Percentiles rank a stretch among this genome's conserved stretches.
Conservation (phyloP, 2,329 filamentous ascomycete species). For the Lachnellula willkommii region DNA sequence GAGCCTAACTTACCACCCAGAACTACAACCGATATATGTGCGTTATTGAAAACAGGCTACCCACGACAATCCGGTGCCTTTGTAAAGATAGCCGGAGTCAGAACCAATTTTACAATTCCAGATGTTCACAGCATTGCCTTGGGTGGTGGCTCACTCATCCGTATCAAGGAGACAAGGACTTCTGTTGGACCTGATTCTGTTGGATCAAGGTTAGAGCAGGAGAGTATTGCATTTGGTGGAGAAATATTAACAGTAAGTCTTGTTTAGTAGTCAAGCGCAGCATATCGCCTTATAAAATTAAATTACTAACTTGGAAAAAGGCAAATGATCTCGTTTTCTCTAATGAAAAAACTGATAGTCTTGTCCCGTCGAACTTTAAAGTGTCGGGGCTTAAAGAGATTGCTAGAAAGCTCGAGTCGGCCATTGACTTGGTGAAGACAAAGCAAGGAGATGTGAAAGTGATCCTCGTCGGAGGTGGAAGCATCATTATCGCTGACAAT, state of each 20-base stretch:
- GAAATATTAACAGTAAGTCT: conserved; percentile 46
- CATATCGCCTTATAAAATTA: conserved; percentile 18
- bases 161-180: conserved; percentile 41
- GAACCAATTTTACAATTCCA: conserved; percentile 55
- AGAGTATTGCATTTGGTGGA: conserved; percentile 50
- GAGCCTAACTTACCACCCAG: conserved; percentile 26
- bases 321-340: conserved; percentile 23
- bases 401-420: conserved; percentile 43
- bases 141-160: conserved; percentile 48
- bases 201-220: conserved; percentile 43
- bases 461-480: conserved; percentile 53
- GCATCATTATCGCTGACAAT: conserved; percentile 42
- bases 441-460: conserved; percentile 47
- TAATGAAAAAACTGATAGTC: conserved; percentile 3
- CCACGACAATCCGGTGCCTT: conserved; percentile 55
- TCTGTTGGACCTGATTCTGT: conserved; percentile 53
- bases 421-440: conserved; percentile 53
- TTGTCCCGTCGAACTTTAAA: conserved; percentile 13
- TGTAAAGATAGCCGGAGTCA: conserved; percentile 52
- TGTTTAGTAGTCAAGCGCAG: background rate
- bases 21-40: conserved; percentile 56
- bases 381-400: conserved; percentile 20
- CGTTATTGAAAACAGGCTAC: conserved; percentile 53
- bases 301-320: conserved; percentile 35
- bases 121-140: conserved; percentile 52